Evolutionary conservation across 306 rosid species (phyloP), one percentile per base, ranked within the genome.

Genomic region (Gleditsia sinensis): DNA sequence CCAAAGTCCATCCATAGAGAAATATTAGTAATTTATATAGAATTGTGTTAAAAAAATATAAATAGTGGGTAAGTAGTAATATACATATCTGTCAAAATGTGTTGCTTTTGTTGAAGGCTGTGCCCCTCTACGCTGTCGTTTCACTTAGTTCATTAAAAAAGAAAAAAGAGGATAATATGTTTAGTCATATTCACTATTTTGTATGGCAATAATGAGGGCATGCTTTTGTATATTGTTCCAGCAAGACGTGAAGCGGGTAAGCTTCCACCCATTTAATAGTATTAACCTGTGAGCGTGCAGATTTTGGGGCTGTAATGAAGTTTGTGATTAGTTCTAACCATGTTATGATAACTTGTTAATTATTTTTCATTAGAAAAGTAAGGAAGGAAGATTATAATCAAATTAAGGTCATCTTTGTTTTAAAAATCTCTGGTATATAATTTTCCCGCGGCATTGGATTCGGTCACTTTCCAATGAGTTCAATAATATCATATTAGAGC

Each of bases 381-480:
- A n/a, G n/a, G n/a, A n/a, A n/a, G n/a, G n/a, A n/a, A n/a, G n/a
- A n/a, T n/a, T n/a, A n/a, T n/a, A n/a, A n/a, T n/a, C n/a, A n/a
- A n/a, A n/a, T n/a, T n/a, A n/a, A n/a, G n/a, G n/a, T n/a, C n/a
- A n/a, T n/a, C n/a, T n/a, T n/a, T n/a, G n/a, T n/a, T n/a, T n/a
- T n/a, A n/a, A n/a, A n/a, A n/a, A n/a, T n/a, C n/a, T n/a, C n/a
- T n/a, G n/a, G n/a, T n/a, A n/a, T n/a, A n/a, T n/a, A n/a, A n/a
- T n/a, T 11, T 30, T 28, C 3, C 11, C 11, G 5, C 6, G 20
- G 14, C 40, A 33, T 12, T 9, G 19, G 45, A 16, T 32, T 30
- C 54, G 23, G 40, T 69, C 77, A 17, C 32, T 75, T 43, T 75
- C 63, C 20, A 17, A 7, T 11, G 75, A 16, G 9, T 9, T 24